phyloP scores from a whole-genome alignment of 805 yeast genomes.

The Pichia nanzhaoensis region DNA sequence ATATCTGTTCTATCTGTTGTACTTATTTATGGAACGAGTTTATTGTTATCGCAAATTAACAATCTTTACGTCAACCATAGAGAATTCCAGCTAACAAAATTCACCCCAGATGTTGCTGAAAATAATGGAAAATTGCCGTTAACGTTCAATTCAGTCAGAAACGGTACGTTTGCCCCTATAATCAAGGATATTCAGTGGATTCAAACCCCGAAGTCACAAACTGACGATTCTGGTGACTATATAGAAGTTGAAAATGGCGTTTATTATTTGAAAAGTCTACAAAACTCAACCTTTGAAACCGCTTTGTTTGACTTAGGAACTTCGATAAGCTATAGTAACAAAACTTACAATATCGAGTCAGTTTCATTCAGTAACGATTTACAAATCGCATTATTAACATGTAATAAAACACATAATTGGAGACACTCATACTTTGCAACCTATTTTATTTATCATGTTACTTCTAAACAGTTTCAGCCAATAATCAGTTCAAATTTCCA shows the following conservation, averaged over 20 bases:
- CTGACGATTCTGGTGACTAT: conserved; percentile 61
- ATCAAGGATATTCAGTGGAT: conserved; percentile 67
- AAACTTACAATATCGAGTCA: conserved; percentile 41
- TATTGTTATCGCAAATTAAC: conserved; percentile 11
- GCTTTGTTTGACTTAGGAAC: conserved; percentile 43
- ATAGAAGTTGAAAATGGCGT: conserved; percentile 40
- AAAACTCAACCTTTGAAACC: conserved; percentile 35
- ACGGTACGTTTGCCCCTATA: conserved; percentile 49
- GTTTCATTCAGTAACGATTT: conserved; percentile 65
- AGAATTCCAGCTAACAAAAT: background rate
- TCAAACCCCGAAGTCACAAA: conserved; percentile 38
- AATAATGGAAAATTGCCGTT: conserved; percentile 23
- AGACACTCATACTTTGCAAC: conserved; percentile 64
- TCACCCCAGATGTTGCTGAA: background rate
- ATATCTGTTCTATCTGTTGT: conserved; percentile 7
- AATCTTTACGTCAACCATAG: conserved; percentile 5
- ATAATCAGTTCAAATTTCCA: conserved; percentile 6
- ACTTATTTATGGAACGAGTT: conserved; percentile 12
- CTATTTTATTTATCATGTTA: conserved; percentile 56
- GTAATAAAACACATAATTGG: conserved; percentile 59
- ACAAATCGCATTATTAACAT: conserved; percentile 48
- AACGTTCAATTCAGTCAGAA: conserved; percentile 41
- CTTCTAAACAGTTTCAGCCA: conserved; percentile 21
- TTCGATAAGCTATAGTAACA: conserved; percentile 34
- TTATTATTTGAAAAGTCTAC: conserved; percentile 51